Evolutionary conservation across 2,329 filamentous ascomycete species (phyloP).

Genomic region (Xylariales sp.): DNA sequence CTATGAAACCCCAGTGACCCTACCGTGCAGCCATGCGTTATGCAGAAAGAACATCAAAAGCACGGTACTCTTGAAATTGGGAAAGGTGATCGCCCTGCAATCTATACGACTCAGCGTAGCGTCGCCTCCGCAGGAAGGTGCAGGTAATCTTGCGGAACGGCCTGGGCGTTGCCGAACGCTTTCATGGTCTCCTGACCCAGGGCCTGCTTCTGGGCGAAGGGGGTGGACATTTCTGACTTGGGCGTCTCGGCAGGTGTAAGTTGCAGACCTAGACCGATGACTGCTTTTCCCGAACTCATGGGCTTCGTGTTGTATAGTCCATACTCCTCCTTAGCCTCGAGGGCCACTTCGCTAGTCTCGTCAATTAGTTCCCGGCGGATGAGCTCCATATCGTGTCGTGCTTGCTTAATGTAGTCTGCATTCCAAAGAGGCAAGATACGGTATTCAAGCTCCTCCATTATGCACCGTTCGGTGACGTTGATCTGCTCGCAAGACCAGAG

Average conservation of each 20-base stretch:
- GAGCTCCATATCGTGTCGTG: constrained; percentile 60
- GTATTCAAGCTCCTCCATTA: constrained; percentile 61
- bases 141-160: constrained; percentile 19
- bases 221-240: constrained; percentile 21
- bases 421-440: constrained; percentile 58
- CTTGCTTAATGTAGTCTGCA: constrained; percentile 51
- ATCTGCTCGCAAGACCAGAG: constrained; percentile 59
- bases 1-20: too few relatives aligned
- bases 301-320: constrained; percentile 23
- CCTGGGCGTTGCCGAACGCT: constrained; percentile 17
- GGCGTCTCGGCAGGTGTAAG: constrained; percentile 39
- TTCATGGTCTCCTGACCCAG: constrained; percentile 17
- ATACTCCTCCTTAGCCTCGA: constrained; percentile 11
- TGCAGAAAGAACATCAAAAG: constrained; percentile 9
- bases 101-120: too few relatives aligned
- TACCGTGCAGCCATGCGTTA: constrained; percentile 9
- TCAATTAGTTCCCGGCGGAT: constrained; percentile 38
- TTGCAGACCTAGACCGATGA: constrained; percentile 34
- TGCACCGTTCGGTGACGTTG: constrained; percentile 58
- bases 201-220: constrained; percentile 15
- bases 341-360: constrained; percentile 16
- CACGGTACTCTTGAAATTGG: not conserved
- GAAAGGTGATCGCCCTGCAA: too few relatives aligned
- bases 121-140: constrained; percentile 15
- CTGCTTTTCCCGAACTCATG: constrained; percentile 34